These are phyloP conservation scores for Trametes coccinea DNA, from an alignment of 768 basidiomycete genomes.

Conservation along the genomic window DNA sequence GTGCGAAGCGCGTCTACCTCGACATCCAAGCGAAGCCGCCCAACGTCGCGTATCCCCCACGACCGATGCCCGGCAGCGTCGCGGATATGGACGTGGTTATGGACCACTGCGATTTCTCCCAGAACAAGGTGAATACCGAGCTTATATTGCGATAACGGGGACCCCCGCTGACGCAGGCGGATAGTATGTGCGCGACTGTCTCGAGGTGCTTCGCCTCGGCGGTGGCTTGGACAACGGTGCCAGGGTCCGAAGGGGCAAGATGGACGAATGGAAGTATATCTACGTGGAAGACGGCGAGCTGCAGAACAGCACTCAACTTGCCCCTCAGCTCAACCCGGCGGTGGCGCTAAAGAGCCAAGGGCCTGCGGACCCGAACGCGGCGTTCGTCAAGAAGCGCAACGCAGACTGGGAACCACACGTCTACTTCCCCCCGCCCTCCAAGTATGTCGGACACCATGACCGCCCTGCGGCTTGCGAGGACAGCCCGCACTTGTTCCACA, in stretches of 20 bases:
- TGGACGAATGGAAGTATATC: slow-evolving; percentile 87
- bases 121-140: slow-evolving; percentile 57
- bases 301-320: slow-evolving; percentile 40
- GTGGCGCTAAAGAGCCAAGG: slow-evolving; percentile 33
- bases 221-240: slow-evolving; percentile 84
- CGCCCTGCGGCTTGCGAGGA: slow-evolving; percentile 70
- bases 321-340: slow-evolving; percentile 30
- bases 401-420: slow-evolving; percentile 64
- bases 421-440: slow-evolving; percentile 48
- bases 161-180: slow-evolving; percentile 20
- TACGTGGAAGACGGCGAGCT: slow-evolving; percentile 64
- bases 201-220: slow-evolving; percentile 91
- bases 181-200: slow-evolving; percentile 95
- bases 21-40: slow-evolving; percentile 64
- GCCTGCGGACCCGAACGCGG: slow-evolving; percentile 49
- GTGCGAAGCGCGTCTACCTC: slow-evolving; percentile 76
- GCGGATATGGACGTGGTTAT: slow-evolving; percentile 89
- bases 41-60: slow-evolving; percentile 78
- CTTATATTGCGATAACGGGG: neutral
- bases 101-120: slow-evolving; percentile 90
- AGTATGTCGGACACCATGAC: slow-evolving; percentile 58
- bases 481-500: slow-evolving; percentile 90
- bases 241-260: slow-evolving; percentile 69
- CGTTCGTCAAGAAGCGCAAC: slow-evolving; percentile 57
- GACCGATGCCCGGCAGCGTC: slow-evolving; percentile 82